phyloP scores from a whole-genome alignment of 108 stramenopile species.

The Cyclostephanos invisitatus region DNA sequence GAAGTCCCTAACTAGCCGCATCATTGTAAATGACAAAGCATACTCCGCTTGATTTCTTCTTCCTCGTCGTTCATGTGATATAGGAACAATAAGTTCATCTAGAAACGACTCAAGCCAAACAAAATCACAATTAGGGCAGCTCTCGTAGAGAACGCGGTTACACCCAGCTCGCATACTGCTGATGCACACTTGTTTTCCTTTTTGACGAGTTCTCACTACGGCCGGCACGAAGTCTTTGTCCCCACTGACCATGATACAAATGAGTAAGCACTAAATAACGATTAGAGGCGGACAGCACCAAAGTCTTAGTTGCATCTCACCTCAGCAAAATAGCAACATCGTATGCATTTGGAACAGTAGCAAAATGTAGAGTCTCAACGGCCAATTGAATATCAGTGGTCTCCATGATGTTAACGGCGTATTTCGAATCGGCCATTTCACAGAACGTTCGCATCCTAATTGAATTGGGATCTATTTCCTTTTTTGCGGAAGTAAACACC shows the following conservation, averaged over 20 bases:
- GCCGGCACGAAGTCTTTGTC: constrained; percentile 90
- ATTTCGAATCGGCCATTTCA: constrained; percentile 75
- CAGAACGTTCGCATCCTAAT: constrained; percentile 78
- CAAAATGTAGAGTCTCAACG: constrained; percentile 88
- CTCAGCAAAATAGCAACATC: constrained; percentile 85
- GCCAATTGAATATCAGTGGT: constrained; percentile 87
- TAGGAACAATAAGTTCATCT: constrained; percentile 61
- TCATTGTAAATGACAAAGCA: constrained; percentile 58
- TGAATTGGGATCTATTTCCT: constrained; percentile 60
- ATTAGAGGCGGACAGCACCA: not conserved
- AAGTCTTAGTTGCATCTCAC: not conserved
- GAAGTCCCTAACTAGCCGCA: constrained; percentile 71
- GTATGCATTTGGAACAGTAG: constrained; percentile 82
- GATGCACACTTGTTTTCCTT: constrained; percentile 76
- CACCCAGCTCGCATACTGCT: constrained; percentile 67
- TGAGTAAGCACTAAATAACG: not conserved
- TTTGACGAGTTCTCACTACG: constrained; percentile 81
- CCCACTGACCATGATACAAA: constrained; percentile 35
- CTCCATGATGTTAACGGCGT: constrained; percentile 85
- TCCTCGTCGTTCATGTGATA: constrained; percentile 30
- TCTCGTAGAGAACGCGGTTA: constrained; percentile 66
- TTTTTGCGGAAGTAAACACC: constrained; percentile 81
- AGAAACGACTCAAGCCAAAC: constrained; percentile 78
- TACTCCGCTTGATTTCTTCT: constrained; percentile 38
- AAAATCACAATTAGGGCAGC: constrained; percentile 66